Evolutionary conservation across 2,329 filamentous ascomycete genomes (phyloP), one percentile per base, ranked within the genome.

Genomic region (Helotiales sp.): DNA sequence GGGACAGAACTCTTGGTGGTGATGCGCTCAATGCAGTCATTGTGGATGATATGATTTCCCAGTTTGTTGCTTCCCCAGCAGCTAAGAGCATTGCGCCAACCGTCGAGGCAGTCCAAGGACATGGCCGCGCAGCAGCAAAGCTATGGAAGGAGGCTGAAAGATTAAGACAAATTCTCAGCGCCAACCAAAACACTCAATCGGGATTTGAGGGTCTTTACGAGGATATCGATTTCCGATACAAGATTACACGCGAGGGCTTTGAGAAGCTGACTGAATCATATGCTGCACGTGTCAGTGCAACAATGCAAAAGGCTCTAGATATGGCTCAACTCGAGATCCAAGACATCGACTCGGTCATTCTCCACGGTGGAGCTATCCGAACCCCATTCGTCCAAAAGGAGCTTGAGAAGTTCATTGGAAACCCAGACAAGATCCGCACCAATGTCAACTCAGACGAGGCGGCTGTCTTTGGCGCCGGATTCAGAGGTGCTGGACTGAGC

Each of bases 381-480:
- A 98, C 95, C 8, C 96, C 96, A 0, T 97, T 98, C 75, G 93
- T 99, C 11, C 95, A 98, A 79, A 95, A 90, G 80, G 86, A 91
- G 74, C 87, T 99, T 17, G 93, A 97, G 80, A 87, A 88, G 69
- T 80, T 92, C 50, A 86, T 89, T 60, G 91, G 92, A 43, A 87
- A 85, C 20, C 80, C 89, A 7, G 88, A 91, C 61, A 97, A 97
- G 83, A 85, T 99, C 67, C 91, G 93, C 71, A 91, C 90, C 76
- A 99, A 96, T 75, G 96, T 99, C 77, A 99, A 99, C 81, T 92
- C 95, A 11, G 96, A 99, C 75, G 96, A 99, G 81, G 91, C 96
- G 26, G 96, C 96, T 60, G 96, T 97, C 10, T 97, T 98, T 79
- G 96, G 96, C 74, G 95, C 96, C 64, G 94, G 91, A 30, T 98